Base-by-base conservation (phyloP, 2,329 filamentous ascomycete genomes). In the Beauveria medogensis region DNA sequence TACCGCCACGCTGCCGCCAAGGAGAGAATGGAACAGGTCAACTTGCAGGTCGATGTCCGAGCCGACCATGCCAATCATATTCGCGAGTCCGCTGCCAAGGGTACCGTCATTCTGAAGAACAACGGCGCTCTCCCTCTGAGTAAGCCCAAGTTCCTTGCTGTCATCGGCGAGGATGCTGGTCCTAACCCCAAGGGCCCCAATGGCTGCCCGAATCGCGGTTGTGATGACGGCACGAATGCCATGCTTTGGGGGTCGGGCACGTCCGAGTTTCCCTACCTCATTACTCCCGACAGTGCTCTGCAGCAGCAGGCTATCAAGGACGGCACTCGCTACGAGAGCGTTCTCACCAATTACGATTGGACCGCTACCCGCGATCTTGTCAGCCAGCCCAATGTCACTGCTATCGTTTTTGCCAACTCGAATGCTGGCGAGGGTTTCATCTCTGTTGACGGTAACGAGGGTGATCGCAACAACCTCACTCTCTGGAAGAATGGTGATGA, bases 401-500 rank as follows among this genome's bases (percentile, higher is more conserved):
- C 92, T 65, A 82, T 99, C 47, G 92, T 97, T 12, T 97, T 97
- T 68, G 92, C 90, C 69, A 96, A 96, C 66, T 87, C 92, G 16
- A 82, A 92, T 70, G 84, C 88, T 3, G 93, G 93, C 58, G 94
- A 97, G 75, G 92, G 91, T 6, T 97, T 84, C 75, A 91, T 97
- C 69, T 81, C 76, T 30, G 83, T 95, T 1, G 93, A 92, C 64
- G 88, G 85, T 59, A 97, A 97, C 71, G 78, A 81, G 62, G 94
- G 94, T 62, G 93, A 97, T 73, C 88, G 94, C 58, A 92, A 92
- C 69, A 97, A 99, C 75, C 80, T 99, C 43, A 96, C 92, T 0
- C 79, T 96, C 0, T 97, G 93, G 93, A 81, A 87, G 63, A 82
- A 86, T 62, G 92, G 91, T 46, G 91, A 97, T 58, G 80, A 82